These are phyloP conservation scores for Volvox carteri DNA, from an alignment of 163 green algal species.

Conservation along the genomic window DNA sequence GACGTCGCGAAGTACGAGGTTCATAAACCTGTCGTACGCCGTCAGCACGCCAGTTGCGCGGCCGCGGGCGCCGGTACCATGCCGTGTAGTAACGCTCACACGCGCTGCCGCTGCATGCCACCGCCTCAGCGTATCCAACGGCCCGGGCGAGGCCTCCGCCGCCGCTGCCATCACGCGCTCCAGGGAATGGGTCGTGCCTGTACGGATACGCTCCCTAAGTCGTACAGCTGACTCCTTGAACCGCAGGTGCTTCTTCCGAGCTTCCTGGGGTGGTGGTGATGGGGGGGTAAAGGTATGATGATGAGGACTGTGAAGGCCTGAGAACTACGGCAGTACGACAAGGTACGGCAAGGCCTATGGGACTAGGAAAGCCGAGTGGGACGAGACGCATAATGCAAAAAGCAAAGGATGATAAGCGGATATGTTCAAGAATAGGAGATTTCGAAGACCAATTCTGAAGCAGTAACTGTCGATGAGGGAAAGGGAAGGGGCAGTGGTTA, in stretches of 20 bases:
- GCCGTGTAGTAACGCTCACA: slow-evolving; percentile 82
- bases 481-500: no score
- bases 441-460: no score
- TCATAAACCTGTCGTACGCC: slow-evolving; percentile 79
- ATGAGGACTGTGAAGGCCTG: no score
- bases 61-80: slow-evolving; percentile 79
- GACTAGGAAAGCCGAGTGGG: no score
- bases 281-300: not conserved
- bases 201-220: slow-evolving; percentile 13
- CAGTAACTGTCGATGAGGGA: no score
- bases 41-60: slow-evolving; percentile 65
- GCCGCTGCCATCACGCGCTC: slow-evolving; percentile 24
- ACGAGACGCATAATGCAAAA: no score
- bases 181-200: slow-evolving; percentile 9
- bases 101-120: slow-evolving; percentile 47
- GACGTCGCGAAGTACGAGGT: slow-evolving; percentile 76
- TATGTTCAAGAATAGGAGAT: no score
- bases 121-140: slow-evolving; percentile 68
- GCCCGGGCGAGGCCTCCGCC: slow-evolving; percentile 56
- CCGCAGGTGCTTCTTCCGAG: slow-evolving; percentile 24
- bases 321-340: no score
- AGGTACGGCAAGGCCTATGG: no score
- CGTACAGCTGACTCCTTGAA: slow-evolving; percentile 23
- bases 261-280: slow-evolving; percentile 21
- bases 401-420: no score